These are phyloP conservation scores for Aureobasidium subglaciale DNA, from an alignment of 2,329 filamentous ascomycete genomes.

Conservation along the genomic window DNA sequence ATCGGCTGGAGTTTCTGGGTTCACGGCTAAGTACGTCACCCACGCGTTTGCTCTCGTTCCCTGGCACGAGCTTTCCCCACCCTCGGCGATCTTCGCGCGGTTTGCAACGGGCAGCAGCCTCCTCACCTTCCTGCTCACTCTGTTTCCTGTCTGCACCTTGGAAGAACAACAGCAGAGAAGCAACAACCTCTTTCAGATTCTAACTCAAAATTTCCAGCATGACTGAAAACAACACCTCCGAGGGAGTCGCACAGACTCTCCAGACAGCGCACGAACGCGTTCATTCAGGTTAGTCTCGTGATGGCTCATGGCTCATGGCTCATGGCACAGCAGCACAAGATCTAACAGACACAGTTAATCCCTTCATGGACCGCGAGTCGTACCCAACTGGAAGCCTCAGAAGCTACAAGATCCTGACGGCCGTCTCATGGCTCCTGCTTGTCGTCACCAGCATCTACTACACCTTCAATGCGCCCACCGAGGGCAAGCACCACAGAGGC, in stretches of 20 bases:
- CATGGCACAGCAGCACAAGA: neutral
- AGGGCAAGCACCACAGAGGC: conserved; percentile 47
- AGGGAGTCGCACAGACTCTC: conserved; percentile 1
- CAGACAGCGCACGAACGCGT: neutral
- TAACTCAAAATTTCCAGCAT: neutral
- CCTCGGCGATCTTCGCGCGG: conserved; percentile 1
- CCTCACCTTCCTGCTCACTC: neutral
- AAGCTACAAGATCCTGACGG: conserved; percentile 68
- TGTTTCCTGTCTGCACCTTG: neutral
- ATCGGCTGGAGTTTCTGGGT: neutral
- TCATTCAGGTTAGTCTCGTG: conserved; percentile 7
- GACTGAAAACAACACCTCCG: conserved; percentile 10
- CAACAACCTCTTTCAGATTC: neutral
- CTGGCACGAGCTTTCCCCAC: conserved; percentile 8
- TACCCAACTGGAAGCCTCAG: conserved; percentile 56
- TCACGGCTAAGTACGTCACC: neutral
- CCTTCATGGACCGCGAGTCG: conserved; percentile 64
- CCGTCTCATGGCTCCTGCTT: conserved; percentile 67
- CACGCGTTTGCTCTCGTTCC: neutral
- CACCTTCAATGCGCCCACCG: conserved; percentile 55
- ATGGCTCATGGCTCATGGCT: neutral
- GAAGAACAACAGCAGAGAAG: neutral
- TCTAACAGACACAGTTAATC: conserved; percentile 53
- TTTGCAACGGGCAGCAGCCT: conserved; percentile 3
- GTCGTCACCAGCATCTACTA: conserved; percentile 70